These are phyloP conservation scores for Talaromyces albobiverticillius DNA, from an alignment of 2,329 filamentous ascomycete genomes.

Conservation along the genomic window DNA sequence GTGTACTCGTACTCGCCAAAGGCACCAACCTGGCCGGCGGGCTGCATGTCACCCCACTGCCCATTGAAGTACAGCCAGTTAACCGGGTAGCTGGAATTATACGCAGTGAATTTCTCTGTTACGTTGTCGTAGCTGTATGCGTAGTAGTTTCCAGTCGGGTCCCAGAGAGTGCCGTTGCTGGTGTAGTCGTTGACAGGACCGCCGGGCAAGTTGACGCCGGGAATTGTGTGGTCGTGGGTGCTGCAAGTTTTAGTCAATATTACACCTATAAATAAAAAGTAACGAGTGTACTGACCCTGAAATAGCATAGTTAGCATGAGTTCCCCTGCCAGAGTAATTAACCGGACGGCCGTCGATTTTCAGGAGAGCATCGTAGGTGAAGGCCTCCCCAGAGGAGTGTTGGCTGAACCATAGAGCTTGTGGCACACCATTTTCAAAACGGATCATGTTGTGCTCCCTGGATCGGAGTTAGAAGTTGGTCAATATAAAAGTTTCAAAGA, in stretches of 20 bases:
- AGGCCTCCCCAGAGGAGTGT: slow-evolving; percentile 62
- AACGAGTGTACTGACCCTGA: slow-evolving; percentile 34
- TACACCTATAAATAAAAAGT: no score
- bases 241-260: background rate
- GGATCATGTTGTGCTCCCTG: slow-evolving; percentile 66
- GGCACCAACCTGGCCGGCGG: slow-evolving; percentile 45
- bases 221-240: slow-evolving; percentile 62
- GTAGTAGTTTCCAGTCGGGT: slow-evolving; percentile 56
- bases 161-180: slow-evolving; percentile 57
- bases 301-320: slow-evolving; percentile 64
- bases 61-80: slow-evolving; percentile 58
- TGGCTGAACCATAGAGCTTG: slow-evolving; percentile 62
- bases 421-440: slow-evolving; percentile 57
- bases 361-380: slow-evolving; percentile 55
- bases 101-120: slow-evolving; percentile 45
- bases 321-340: slow-evolving; percentile 58
- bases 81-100: slow-evolving; percentile 46
- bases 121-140: slow-evolving; percentile 52
- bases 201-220: slow-evolving; percentile 55
- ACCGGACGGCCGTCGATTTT: slow-evolving; percentile 55
- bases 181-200: slow-evolving; percentile 56
- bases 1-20: slow-evolving; percentile 57
- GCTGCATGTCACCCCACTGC: slow-evolving; percentile 61
- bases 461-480: slow-evolving; percentile 10
- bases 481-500: background rate